phyloP scores from a whole-genome alignment of 768 basidiomycete genomes.

The Leccinum subgranulosum region DNA sequence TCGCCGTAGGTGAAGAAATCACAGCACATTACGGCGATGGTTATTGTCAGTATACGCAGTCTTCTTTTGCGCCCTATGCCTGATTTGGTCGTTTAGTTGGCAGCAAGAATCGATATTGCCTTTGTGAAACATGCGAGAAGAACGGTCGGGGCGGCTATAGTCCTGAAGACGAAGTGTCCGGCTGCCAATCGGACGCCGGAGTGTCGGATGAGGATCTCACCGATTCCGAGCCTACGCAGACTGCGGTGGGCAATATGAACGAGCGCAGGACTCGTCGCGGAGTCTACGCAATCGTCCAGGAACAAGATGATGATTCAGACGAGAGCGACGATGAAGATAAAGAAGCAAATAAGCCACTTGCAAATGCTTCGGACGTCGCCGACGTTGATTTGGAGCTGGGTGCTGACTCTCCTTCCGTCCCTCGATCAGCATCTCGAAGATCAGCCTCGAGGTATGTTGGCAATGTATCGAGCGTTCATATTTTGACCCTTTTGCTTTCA shows the following conservation, averaged over 20 bases:
- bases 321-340: slow-evolving; percentile 55
- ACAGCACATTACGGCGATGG: slow-evolving; percentile 90
- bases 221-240: slow-evolving; percentile 45
- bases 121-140: slow-evolving; percentile 86
- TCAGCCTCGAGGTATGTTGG: slow-evolving; percentile 28
- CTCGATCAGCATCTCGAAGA: slow-evolving; percentile 23
- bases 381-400: slow-evolving; percentile 54
- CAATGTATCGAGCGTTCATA: slow-evolving; percentile 1
- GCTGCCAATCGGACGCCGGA: slow-evolving; percentile 46
- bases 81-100: slow-evolving; percentile 50
- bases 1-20: slow-evolving; percentile 80
- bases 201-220: slow-evolving; percentile 32
- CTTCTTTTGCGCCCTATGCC: slow-evolving; percentile 19
- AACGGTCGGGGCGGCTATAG: slow-evolving; percentile 71
- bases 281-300: slow-evolving; percentile 69
- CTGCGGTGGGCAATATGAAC: slow-evolving; percentile 59
- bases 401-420: slow-evolving; percentile 19
- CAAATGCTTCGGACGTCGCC: slow-evolving; percentile 44
- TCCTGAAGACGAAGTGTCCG: slow-evolving; percentile 47
- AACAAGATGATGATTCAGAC: slow-evolving; percentile 58
- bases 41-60: slow-evolving; percentile 62
- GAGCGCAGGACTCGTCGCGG: slow-evolving; percentile 79
- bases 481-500: slow-evolving; percentile 10
- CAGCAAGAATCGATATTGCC: slow-evolving; percentile 67
- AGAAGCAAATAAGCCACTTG: slow-evolving; percentile 46